Base-by-base conservation (phyloP, 257 asterid genomes). In the Fraxinus anomala region DNA sequence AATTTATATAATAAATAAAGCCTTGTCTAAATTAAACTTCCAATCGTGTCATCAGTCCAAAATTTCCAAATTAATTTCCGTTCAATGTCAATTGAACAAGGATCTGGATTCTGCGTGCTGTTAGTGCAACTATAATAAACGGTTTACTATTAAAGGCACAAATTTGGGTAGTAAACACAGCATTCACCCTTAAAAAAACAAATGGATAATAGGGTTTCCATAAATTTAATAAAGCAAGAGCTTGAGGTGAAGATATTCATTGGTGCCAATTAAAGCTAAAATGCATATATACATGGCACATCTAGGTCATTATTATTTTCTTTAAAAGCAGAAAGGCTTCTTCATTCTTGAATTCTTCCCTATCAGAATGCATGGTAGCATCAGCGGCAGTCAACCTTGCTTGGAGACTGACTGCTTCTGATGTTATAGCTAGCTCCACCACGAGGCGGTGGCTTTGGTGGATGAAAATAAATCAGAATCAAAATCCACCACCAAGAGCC, bases 401-500 rank as follows among this genome's bases (percentile, higher is more conserved):
- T 69, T 78, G n/a, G 39, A 54, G 84, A 86, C 77, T 81, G 87
- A 83, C 83, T 83, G 87, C 79, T 70, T 42, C 34, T 76, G 84
- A 83, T 86, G 84, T 83, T 78, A 78, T n/a, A 8, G 47, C 36
- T 3, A 23, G 26, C 59, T 63, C 56, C 66, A 44, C 72, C 66
- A 17, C 28, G 67, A 59, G 5, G 9, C 51, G 4, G 23, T 47
- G 2, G 17, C 59, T 12, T 0, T 14, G 37, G 26, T 39, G 80
- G 70, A 28, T n/a, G 80, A 13, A 31, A 44, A 77, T 77, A 66
- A 12, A 47, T 42, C 80, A 31, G 56, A 33, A 78, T 73, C 76
- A 86, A 84, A 86, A 86, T 9, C 88, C 90, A 75, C 90, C 86
- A 1, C 88, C 87, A 0, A 82, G 85, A 37, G 90, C 81, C 0